Evolutionary conservation across 1,284 basidiomycete species (phyloP).

Genomic region (Vanrija sp.): DNA sequence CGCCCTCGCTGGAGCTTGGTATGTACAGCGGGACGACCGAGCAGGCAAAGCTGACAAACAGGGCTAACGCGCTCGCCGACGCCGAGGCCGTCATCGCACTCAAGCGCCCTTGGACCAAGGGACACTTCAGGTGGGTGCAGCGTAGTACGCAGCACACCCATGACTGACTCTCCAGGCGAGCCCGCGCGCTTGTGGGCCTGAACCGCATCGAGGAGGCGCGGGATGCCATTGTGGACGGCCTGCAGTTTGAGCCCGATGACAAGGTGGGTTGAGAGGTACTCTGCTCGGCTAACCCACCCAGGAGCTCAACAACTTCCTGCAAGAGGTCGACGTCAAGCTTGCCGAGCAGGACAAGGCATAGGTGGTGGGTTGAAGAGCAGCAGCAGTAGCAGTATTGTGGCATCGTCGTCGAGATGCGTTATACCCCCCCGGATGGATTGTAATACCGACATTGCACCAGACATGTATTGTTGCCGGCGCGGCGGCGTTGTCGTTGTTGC

Average conservation of each 20-base stretch:
- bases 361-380: too few species aligned
- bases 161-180: slow-evolving; percentile 23
- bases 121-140: slow-evolving; percentile 89
- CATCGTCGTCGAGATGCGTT: too few species aligned
- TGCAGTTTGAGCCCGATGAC: slow-evolving; percentile 87
- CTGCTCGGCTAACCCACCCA: slow-evolving; percentile 6
- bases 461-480: too few species aligned
- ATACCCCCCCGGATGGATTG: too few species aligned
- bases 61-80: slow-evolving; percentile 78
- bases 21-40: slow-evolving; percentile 3
- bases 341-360: background rate
- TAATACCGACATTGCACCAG: too few species aligned
- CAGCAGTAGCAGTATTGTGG: too few species aligned
- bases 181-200: slow-evolving; percentile 69
- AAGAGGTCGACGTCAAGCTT: slow-evolving; percentile 38
- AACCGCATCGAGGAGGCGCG: slow-evolving; percentile 68
- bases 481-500: background rate
- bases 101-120: slow-evolving; percentile 87
- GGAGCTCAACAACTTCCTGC: slow-evolving; percentile 41
- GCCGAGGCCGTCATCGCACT: slow-evolving; percentile 84
- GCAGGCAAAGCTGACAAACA: slow-evolving; percentile 16
- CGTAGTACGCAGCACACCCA: background rate
- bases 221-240: slow-evolving; percentile 73
- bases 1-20: slow-evolving; percentile 64
- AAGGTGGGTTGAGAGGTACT: slow-evolving; percentile 56